Evolutionary conservation across 441 rosid genomes (phyloP), one percentile per base, ranked within the genome.

Genomic region (Codiaeum variegatum): DNA sequence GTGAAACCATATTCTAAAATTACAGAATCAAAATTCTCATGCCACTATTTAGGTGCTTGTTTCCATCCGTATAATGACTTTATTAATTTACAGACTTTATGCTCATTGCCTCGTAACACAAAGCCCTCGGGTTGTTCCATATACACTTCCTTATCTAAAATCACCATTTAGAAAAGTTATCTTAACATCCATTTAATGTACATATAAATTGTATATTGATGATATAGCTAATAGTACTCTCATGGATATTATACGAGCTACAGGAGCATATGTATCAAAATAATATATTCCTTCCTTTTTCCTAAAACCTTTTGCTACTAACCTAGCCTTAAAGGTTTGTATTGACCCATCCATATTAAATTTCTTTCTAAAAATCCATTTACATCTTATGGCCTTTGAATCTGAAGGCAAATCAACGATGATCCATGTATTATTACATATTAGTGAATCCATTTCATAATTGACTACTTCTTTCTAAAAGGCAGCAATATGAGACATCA

Each of bases 221-320:
- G 66, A 11, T 2, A 70, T 15, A 36, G n/a, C 66, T 13, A 70
- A 36, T 2, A 70, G n/a, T 12, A 47, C 66, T 56, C n/a, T 19
- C 21, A 11, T 51, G 23, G 64, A 34, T 15, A 56, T 55, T 19
- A 60, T 70, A 23, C 55, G 38, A 1, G 23, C 65, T 2, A 70
- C 34, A n/a, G 23, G 38, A 7, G 54, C 71, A 67, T 67, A 49
- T 15, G 40, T 67, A 18, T 67, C 71, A 67, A 67, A 67, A 51
- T 49, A 70, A 23, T 59, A 12, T 5, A 70, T 13, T 11, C 24
- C 66, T 23, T 34, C 34, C 0, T 60, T 40, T 70, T 70, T 12
- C 7, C 12, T 56, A 56, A 32, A 59, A 2, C 31, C 34, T 59
- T 58, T 70, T 12, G 49, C 54, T 18, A 40, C 63, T n/a, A 16